phyloP scores from a whole-genome alignment of 2,329 filamentous ascomycete species.

The Ilyonectria destructans region DNA sequence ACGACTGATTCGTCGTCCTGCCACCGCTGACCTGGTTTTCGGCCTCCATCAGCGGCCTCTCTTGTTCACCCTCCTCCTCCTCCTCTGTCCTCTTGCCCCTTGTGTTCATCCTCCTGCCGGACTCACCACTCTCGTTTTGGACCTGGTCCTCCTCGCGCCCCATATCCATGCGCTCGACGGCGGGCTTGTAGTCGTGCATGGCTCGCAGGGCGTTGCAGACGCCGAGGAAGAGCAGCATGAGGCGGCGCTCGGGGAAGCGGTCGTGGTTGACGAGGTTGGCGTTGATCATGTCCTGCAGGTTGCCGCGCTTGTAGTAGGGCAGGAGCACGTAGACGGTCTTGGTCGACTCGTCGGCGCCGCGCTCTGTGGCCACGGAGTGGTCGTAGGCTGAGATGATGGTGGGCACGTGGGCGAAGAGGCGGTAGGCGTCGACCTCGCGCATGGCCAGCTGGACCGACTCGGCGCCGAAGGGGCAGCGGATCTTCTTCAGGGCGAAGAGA shows the following conservation, averaged over 20 bases:
- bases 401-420: slow-evolving; percentile 85
- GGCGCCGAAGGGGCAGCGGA: slow-evolving; percentile 96
- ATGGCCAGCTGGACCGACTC: slow-evolving; percentile 96
- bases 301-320: slow-evolving; percentile 95
- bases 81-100: slow-evolving; percentile 69
- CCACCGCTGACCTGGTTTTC: slow-evolving; percentile 78
- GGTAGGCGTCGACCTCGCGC: slow-evolving; percentile 98
- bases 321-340: slow-evolving; percentile 98
- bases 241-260: slow-evolving; percentile 86
- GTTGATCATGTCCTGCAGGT: slow-evolving; percentile 98
- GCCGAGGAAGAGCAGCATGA: slow-evolving; percentile 93
- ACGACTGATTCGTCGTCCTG: slow-evolving; percentile 78
- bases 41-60: slow-evolving; percentile 86
- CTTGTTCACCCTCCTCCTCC: slow-evolving; percentile 82
- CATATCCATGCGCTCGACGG: slow-evolving; percentile 69
- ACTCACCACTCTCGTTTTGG: slow-evolving; percentile 49
- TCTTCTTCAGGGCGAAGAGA: slow-evolving; percentile 97
- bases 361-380: slow-evolving; percentile 85
- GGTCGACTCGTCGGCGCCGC: slow-evolving; percentile 73
- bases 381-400: slow-evolving; percentile 92
- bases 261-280: slow-evolving; percentile 97
- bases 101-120: slow-evolving; percentile 50
- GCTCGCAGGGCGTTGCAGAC: slow-evolving; percentile 89
- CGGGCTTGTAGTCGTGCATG: slow-evolving; percentile 88
- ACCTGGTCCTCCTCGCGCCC: slow-evolving; percentile 60